phyloP scores from a whole-genome alignment of 2,329 filamentous ascomycete genomes.

The Aureobasidium melanogenum region DNA sequence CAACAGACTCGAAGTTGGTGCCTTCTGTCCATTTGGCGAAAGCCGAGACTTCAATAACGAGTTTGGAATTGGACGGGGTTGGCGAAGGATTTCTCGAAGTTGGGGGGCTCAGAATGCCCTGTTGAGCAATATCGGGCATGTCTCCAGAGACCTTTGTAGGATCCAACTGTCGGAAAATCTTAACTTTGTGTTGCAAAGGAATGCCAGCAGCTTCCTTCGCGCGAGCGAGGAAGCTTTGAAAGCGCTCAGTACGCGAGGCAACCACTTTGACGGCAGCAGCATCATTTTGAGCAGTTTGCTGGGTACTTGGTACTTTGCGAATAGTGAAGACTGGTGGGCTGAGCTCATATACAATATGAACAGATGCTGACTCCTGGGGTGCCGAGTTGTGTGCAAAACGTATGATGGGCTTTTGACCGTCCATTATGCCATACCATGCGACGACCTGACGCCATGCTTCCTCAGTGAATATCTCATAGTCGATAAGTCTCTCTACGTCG shows the following conservation, averaged over 20 bases:
- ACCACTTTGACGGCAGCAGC: slow-evolving; percentile 52
- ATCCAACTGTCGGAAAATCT: slow-evolving; percentile 60
- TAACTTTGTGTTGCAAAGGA: slow-evolving; percentile 62
- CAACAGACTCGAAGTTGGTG: slow-evolving; percentile 57
- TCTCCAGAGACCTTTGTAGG: slow-evolving; percentile 21
- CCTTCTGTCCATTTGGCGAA: slow-evolving; percentile 56
- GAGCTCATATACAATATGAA: slow-evolving; percentile 71
- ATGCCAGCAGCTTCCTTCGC: slow-evolving; percentile 63
- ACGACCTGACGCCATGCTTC: slow-evolving; percentile 75
- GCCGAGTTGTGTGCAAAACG: slow-evolving; percentile 72
- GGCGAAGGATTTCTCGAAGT: slow-evolving; percentile 37
- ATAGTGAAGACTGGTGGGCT: slow-evolving; percentile 79
- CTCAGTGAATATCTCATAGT: slow-evolving; percentile 68
- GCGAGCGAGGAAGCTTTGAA: slow-evolving; percentile 65
- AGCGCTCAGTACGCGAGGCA: slow-evolving; percentile 60
- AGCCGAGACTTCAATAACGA: slow-evolving; percentile 53
- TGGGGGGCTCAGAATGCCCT: slow-evolving; percentile 37
- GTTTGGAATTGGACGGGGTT: slow-evolving; percentile 35
- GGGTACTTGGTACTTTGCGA: slow-evolving; percentile 51
- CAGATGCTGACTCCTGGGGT: slow-evolving; percentile 39
- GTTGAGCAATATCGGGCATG: slow-evolving; percentile 16
- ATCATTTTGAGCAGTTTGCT: slow-evolving; percentile 12
- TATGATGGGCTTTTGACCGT: slow-evolving; percentile 61
- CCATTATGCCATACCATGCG: slow-evolving; percentile 70
- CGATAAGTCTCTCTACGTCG: slow-evolving; percentile 53